phyloP scores from a whole-genome alignment of 2,329 filamentous ascomycete species.

The Stagonosporopsis vannaccii region DNA sequence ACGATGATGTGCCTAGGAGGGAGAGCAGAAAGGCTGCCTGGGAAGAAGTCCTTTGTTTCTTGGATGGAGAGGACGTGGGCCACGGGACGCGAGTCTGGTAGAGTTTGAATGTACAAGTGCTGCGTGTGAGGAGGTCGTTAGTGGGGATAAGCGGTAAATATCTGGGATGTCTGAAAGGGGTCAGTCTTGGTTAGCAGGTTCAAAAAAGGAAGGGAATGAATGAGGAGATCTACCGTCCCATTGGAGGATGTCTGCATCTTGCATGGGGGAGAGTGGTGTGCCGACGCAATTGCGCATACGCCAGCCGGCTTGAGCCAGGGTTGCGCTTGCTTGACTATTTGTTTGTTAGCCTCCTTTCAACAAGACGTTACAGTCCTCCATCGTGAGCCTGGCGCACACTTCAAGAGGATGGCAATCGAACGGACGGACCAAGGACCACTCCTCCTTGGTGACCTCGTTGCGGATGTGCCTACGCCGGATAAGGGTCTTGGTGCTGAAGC shows the following conservation, averaged over 20 bases:
- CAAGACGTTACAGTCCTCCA: slow-evolving; percentile 62
- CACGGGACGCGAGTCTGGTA: slow-evolving; percentile 45
- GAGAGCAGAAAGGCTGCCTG: slow-evolving; percentile 34
- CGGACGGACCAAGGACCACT: slow-evolving; percentile 49
- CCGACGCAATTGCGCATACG: slow-evolving; percentile 58
- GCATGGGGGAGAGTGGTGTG: slow-evolving; percentile 56
- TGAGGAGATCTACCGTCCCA: slow-evolving; percentile 60
- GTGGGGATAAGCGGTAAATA: slow-evolving; percentile 19
- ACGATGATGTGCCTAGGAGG: slow-evolving; percentile 53
- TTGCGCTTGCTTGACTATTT: slow-evolving; percentile 58
- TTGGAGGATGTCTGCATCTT: slow-evolving; percentile 55
- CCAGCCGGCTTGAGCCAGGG: slow-evolving; percentile 63
- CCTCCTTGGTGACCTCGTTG: slow-evolving; percentile 56
- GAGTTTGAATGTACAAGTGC: slow-evolving; percentile 61
- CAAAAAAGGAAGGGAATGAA: slow-evolving; percentile 1
- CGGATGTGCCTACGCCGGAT: slow-evolving; percentile 31
- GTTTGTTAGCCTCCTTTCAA: slow-evolving; percentile 43
- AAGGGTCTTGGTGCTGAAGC: slow-evolving; percentile 46
- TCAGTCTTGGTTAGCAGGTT: slow-evolving; percentile 35
- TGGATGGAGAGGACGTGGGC: slow-evolving; percentile 56
- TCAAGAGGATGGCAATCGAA: slow-evolving; percentile 56
- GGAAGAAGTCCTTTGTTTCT: slow-evolving; percentile 48
- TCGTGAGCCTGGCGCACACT: slow-evolving; percentile 57
- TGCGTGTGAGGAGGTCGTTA: slow-evolving; percentile 58
- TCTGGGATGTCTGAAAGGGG: slow-evolving; percentile 21